Percentiles rank a stretch among this genome's conserved stretches.
phyloP scores from a whole-genome alignment of 345 rosid genomes.

The Acer campestre region DNA sequence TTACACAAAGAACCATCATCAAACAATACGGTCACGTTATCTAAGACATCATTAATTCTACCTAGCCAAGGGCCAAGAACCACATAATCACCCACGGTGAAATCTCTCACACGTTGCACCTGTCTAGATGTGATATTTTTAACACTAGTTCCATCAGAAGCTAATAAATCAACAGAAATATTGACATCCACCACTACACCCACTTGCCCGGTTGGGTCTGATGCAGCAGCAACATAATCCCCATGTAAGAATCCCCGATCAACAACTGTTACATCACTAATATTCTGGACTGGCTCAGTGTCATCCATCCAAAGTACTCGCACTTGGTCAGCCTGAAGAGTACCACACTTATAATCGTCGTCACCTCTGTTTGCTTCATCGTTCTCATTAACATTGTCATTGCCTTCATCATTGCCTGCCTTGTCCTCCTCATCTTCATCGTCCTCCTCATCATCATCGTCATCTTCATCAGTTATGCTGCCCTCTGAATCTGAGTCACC shows the following conservation, averaged over 20 bases:
- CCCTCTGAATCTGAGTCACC: slow-evolving; percentile 93
- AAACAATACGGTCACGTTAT: slow-evolving; percentile 88
- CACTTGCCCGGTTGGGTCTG: slow-evolving; percentile 86
- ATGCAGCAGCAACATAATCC: slow-evolving; percentile 82
- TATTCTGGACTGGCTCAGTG: slow-evolving; percentile 67
- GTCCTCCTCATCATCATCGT: slow-evolving; percentile 32
- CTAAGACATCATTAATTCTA: slow-evolving; percentile 87
- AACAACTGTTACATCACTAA: slow-evolving; percentile 58
- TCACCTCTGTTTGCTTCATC: slow-evolving; percentile 32
- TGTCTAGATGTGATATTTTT: slow-evolving; percentile 67
- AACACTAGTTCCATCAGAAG: slow-evolving; percentile 64
- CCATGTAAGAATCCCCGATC: slow-evolving; percentile 96
- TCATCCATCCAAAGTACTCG: slow-evolving; percentile 89
- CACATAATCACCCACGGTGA: slow-evolving; percentile 84
- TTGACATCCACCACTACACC: slow-evolving; percentile 84
- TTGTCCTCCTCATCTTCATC: slow-evolving; percentile 28
- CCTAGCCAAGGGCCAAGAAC: slow-evolving; percentile 95
- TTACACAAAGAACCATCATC: slow-evolving; percentile 97
- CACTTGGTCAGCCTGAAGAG: slow-evolving; percentile 74
- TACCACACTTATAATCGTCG: slow-evolving; percentile 48
- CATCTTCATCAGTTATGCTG: slow-evolving; percentile 56
- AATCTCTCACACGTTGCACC: slow-evolving; percentile 87
- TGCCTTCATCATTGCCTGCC: slow-evolving; percentile 31
- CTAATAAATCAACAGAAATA: slow-evolving; percentile 71
- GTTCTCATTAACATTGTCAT: slow-evolving; percentile 35